Conservation (phyloP, 2,329 filamentous ascomycete species). For the Colletotrichum horii region DNA sequence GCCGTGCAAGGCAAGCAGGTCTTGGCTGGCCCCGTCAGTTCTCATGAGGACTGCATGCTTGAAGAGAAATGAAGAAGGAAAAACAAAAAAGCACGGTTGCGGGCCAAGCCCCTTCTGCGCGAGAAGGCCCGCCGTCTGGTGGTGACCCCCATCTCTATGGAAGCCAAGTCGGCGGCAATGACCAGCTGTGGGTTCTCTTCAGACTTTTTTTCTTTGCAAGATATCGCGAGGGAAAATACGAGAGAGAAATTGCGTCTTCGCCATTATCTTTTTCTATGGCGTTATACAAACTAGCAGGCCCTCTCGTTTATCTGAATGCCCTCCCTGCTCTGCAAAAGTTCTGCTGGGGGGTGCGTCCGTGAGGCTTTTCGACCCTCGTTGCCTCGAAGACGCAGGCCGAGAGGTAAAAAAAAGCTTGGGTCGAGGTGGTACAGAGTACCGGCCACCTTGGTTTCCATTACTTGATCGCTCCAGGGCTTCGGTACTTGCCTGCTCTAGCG, state of each 20-base stretch:
- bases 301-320: background rate
- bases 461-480: background rate
- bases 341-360: background rate
- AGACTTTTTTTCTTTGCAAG: background rate
- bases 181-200: background rate
- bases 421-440: background rate
- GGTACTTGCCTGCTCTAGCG: background rate
- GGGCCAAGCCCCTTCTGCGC: background rate
- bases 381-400: background rate
- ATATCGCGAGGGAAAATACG: background rate
- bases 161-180: slow-evolving; percentile 4
- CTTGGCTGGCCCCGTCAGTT: slow-evolving; percentile 2
- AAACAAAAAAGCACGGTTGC: background rate
- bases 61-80: background rate
- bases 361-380: background rate
- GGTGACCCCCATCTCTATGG: background rate
- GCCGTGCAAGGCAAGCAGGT: background rate
- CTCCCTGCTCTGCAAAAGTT: background rate
- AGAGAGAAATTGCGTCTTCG: slow-evolving; percentile 3
- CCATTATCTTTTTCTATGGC: background rate
- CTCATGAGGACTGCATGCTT: background rate
- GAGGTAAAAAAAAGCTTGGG: background rate
- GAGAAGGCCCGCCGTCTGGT: background rate
- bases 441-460: slow-evolving; percentile 1
- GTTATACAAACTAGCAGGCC: slow-evolving; percentile 1